phyloP scores from a whole-genome alignment of 345 rosid species.

The Cardiospermum halicacabum region DNA sequence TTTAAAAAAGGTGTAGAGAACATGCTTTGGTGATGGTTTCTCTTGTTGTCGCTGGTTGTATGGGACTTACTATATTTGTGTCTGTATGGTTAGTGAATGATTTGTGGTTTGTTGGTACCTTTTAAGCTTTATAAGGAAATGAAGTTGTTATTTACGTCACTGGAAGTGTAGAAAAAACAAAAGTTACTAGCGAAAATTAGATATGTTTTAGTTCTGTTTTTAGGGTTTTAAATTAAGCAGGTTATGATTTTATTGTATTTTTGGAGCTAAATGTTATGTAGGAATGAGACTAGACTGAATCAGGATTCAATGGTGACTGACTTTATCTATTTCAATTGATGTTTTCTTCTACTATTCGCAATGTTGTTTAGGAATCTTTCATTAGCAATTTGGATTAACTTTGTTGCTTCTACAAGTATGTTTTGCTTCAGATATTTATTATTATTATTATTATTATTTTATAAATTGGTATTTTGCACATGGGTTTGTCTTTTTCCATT shows the following conservation, averaged over 20 bases:
- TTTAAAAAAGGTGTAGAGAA: no score
- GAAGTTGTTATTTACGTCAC: background rate
- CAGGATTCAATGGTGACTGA: background rate
- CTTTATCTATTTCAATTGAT: background rate
- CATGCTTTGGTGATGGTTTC: no score
- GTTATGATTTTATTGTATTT: background rate
- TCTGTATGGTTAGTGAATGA: background rate
- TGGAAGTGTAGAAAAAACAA: background rate
- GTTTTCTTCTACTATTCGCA: background rate
- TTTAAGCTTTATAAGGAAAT: background rate
- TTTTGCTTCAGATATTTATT: background rate
- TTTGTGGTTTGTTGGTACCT: background rate
- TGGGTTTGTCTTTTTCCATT: background rate
- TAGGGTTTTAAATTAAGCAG: background rate
- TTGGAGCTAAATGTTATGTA: background rate
- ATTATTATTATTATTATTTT: background rate
- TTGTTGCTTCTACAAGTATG: background rate
- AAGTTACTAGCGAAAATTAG: background rate
- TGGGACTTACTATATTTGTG: no score
- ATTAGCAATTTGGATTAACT: background rate
- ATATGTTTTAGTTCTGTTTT: background rate
- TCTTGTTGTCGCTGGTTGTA: no score
- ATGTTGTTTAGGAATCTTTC: background rate
- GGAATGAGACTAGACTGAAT: background rate
- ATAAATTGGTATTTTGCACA: background rate